These are phyloP conservation scores for Pharus latifolius DNA, from an alignment of 176 grass and related monocot species.

Conservation along the genomic window DNA sequence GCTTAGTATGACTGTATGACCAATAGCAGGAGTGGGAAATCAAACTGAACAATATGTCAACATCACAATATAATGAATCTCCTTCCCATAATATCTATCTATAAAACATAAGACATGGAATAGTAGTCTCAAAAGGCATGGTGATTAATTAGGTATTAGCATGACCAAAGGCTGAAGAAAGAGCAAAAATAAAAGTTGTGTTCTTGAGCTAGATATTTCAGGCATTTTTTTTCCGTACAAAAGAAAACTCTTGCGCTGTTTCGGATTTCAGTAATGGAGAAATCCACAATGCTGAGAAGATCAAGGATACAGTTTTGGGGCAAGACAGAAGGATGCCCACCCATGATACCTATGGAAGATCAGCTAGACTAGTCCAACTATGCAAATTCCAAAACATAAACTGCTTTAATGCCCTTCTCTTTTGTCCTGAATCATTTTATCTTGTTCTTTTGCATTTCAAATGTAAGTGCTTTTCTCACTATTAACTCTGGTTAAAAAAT, in stretches of 20 bases:
- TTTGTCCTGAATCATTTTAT: not conserved
- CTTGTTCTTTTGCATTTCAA: not conserved
- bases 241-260: not conserved
- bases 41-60: not conserved
- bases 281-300: no score
- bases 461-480: not conserved
- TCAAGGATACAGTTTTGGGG: no score
- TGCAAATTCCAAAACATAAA: not conserved
- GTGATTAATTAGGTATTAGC: not conserved
- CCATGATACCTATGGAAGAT: not conserved
- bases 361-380: not conserved
- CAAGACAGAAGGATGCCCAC: not conserved
- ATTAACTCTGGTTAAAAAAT: no score
- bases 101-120: not conserved
- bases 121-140: no score
- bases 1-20: not conserved
- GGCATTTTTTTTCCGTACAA: not conserved
- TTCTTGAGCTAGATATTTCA: not conserved
- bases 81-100: not conserved
- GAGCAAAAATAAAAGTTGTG: constrained; percentile 1
- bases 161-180: not conserved
- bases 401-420: not conserved
- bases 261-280: not conserved
- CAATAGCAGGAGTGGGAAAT: not conserved
- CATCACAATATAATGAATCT: not conserved